Base-by-base conservation (phyloP, 441 rosid genomes). In the Aleurites moluccanus region DNA sequence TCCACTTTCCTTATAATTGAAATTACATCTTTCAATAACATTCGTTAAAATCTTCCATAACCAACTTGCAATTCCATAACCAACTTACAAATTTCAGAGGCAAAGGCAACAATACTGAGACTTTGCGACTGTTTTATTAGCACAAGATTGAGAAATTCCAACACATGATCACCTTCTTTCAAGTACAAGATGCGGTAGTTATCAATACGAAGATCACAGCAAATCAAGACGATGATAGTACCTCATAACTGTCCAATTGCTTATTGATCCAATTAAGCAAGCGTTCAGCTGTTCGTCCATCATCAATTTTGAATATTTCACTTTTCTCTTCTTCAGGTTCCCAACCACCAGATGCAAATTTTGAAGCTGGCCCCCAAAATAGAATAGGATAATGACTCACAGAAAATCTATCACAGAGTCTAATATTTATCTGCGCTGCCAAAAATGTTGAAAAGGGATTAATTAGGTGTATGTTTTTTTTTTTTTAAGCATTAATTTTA, bases 261-360 rank as follows among this genome's bases (percentile, higher is more conserved):
- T 92, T 89, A 84, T 96, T 93, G 77, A 96, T 92, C 99, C 97
- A 93, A 64, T 78, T 86, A 69, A 96, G 90, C 86, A 96, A 84
- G 59, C 72, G 87, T 15, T 96, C 97, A 49, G 98, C 97, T 55
- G 98, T 91, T 67, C 92, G 89, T n/a, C 82, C 92, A 60, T 88
- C 93, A 64, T 92, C 92, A 45, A 93, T 87, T 59, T 72, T 72
- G 50, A 4, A 76, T 68, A 93, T 74, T 63, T 92, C 89, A 56
- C 86, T 83, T 80, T 89, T 85, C 64, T 80, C 86, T 38, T 89
- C 78, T 67, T 83, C 83, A 60, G 97, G 86, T 53, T 85, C 81
- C 92, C 89, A 86, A 35, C 86, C 73, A 65, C 81, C 87, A 70
- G 87, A 81, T 56, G 82, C 84, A 73, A 96, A 92, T 82, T 88